A percentile compares a stretch with the other conserved stretches of the same genome.
Conservation (phyloP, 169 alveolate species). For the Plasmodium fragile region DNA sequence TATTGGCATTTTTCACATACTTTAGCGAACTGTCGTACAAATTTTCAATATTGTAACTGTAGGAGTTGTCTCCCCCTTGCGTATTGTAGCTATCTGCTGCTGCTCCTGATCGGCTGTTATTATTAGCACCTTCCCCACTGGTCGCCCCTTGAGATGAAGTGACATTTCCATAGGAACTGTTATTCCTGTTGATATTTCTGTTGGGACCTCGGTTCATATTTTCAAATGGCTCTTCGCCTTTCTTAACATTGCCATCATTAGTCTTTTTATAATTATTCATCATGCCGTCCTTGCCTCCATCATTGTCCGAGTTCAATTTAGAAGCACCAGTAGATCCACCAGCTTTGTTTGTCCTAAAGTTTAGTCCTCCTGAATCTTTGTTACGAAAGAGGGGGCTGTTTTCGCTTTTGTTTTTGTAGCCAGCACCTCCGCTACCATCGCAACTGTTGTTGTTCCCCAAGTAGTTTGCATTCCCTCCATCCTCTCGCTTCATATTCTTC, state of each 20-base stretch:
- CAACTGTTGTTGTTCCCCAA: not conserved
- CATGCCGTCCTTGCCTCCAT: not conserved
- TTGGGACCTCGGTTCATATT: constrained; percentile 22
- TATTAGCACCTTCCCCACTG: not conserved
- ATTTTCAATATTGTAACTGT: constrained; percentile 62
- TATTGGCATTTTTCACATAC: constrained; percentile 69
- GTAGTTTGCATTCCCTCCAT: not conserved
- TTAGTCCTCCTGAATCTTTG: not conserved
- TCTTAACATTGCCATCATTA: constrained; percentile 8
- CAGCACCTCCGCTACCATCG: not conserved
- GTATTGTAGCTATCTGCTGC: constrained; percentile 8
- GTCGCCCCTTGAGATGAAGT: not conserved
- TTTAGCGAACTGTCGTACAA: constrained; percentile 58
- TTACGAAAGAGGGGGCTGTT: constrained; percentile 7
- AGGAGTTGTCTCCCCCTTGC: not conserved
- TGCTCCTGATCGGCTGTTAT: not conserved
- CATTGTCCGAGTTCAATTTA: constrained; percentile 3
- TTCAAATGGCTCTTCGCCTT: constrained; percentile 32
- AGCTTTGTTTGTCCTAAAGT: not conserved
- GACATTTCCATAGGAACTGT: not conserved
- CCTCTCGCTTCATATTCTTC: constrained; percentile 55
- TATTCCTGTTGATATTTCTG: not conserved
- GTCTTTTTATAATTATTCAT: not conserved
- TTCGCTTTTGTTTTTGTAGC: not conserved
- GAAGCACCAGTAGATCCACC: not conserved